A percentile compares a stretch with the other conserved stretches of the same genome.
Conservation (phyloP, 2,329 filamentous ascomycete genomes). For the Cercospora sesami region DNA sequence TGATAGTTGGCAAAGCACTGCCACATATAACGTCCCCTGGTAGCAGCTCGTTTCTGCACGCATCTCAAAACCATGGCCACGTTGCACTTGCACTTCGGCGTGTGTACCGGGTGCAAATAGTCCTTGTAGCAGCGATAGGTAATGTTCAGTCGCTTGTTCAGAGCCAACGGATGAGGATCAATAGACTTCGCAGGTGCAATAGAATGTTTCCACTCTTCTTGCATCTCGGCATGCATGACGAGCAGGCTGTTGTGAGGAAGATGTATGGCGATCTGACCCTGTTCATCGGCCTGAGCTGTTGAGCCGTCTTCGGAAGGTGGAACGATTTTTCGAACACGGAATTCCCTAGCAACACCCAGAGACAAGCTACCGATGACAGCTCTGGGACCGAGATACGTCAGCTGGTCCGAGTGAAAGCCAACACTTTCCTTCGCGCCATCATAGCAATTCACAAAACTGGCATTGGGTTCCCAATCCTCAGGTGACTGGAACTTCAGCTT, state of each 20-base stretch:
- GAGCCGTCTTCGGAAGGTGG: slow-evolving; percentile 48
- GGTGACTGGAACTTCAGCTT: slow-evolving; percentile 79
- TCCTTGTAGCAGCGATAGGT: slow-evolving; percentile 87
- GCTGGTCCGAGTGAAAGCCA: slow-evolving; percentile 88
- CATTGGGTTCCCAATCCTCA: slow-evolving; percentile 75
- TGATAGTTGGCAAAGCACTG: slow-evolving; percentile 81
- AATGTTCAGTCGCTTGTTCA: slow-evolving; percentile 82
- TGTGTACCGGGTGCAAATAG: slow-evolving; percentile 72
- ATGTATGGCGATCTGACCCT: slow-evolving; percentile 88
- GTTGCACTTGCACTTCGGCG: slow-evolving; percentile 74
- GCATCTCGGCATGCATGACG: slow-evolving; percentile 97
- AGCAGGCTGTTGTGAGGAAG: slow-evolving; percentile 92
- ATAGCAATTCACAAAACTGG: slow-evolving; percentile 94
- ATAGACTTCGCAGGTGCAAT: slow-evolving; percentile 74
- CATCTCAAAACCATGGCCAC: slow-evolving; percentile 71
- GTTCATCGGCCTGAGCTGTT: slow-evolving; percentile 55
- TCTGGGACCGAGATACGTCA: slow-evolving; percentile 88
- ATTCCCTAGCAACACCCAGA: slow-evolving; percentile 88
- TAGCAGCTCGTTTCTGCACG: slow-evolving; percentile 75
- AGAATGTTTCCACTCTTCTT: slow-evolving; percentile 93
- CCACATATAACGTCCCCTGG: slow-evolving; percentile 82
- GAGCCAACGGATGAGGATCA: slow-evolving; percentile 79
- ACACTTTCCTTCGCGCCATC: slow-evolving; percentile 77
- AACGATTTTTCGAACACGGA: slow-evolving; percentile 77
- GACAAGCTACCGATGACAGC: slow-evolving; percentile 88